Base-by-base conservation (phyloP, 2,329 filamentous ascomycete species). In the Aaosphaeria arxii region DNA sequence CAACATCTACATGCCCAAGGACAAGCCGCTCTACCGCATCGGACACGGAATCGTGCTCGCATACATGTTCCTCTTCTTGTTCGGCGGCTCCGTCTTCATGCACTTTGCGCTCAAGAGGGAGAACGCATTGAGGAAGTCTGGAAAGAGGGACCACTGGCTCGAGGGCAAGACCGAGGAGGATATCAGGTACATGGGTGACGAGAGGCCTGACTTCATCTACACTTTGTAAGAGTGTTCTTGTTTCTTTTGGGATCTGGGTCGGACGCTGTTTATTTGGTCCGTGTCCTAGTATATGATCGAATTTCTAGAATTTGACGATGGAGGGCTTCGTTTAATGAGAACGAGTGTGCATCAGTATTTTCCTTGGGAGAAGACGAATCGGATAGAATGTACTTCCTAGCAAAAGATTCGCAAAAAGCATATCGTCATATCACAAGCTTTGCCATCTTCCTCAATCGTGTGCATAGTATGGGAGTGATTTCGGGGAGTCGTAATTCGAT, bases 1-100 rank as follows among this genome's bases (percentile, higher is more conserved):
- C 59, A 95, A 96, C 70, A 89, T 96, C 60, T 96, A 89, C 63
- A 74, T 73, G 9, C 58, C 65, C 62, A 73, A 79, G 54, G 75
- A 83, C 64, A 82, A 56, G 52, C 89, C 86, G 1, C 78, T 79
- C 28, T 96, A 84, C 73, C 80, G 79, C 43, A 79, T 83, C 4
- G 91, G 91, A 2, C 91, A 96, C 59, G 85, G 80, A 6, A 78
- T 85, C 1, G 84, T 95, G 3, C 72, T 95, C 40, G 87, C 75
- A 0, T 96, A 91, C 69, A 77, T 91, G 70, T 74, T 81, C 4
- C 50, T 89, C 1, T 89, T 85, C 62, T 72, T 90, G n/a, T 76
- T 91, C 11, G 82, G 84, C 1, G 89, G 89, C 2, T 88, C 83
- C 40, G 56, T 88, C 3, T 59, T 87, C 44, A 85, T 89, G 72